Percentiles rank a stretch among this genome's conserved stretches.
These are phyloP conservation scores for Syncephalastrum monosporum DNA, from an alignment of 371 early-diverging fungal genomes.

Conservation along the genomic window DNA sequence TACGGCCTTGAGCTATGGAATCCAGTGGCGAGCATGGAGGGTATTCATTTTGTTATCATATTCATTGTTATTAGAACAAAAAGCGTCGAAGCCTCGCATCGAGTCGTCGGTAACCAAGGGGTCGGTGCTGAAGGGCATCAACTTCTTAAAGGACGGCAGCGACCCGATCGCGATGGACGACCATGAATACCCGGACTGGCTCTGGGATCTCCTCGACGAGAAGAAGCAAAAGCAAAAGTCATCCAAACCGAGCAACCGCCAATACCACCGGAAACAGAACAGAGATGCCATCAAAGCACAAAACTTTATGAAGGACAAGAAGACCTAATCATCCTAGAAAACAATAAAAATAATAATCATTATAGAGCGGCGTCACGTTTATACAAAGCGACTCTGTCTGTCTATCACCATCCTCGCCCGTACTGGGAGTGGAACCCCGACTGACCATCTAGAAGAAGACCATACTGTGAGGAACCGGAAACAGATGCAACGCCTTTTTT, in stretches of 20 bases:
- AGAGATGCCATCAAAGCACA: constrained; percentile 67
- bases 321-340: constrained; percentile 44
- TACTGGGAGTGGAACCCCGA: constrained; percentile 9
- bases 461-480: not conserved
- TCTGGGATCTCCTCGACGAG: constrained; percentile 84
- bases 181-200: constrained; percentile 88
- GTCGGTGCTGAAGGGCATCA: constrained; percentile 81
- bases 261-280: constrained; percentile 65
- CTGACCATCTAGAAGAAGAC: constrained; percentile 14
- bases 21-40: no score
- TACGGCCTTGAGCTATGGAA: no score
- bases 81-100: no score
- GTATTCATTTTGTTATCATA: no score
- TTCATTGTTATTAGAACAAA: no score
- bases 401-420: constrained; percentile 5
- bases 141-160: constrained; percentile 73
- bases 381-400: constrained; percentile 1
- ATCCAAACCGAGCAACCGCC: constrained; percentile 52
- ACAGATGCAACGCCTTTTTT: no score
- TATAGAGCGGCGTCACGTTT: constrained; percentile 1
- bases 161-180: constrained; percentile 91
- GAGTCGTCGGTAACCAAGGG: constrained; percentile 72
- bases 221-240: constrained; percentile 50
- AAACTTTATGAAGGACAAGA: constrained; percentile 81
- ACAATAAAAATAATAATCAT: not conserved